A percentile compares a stretch with the other conserved stretches of the same genome.
Evolutionary conservation across 805 yeast species (phyloP).

Genomic region (Ogataea henricii): DNA sequence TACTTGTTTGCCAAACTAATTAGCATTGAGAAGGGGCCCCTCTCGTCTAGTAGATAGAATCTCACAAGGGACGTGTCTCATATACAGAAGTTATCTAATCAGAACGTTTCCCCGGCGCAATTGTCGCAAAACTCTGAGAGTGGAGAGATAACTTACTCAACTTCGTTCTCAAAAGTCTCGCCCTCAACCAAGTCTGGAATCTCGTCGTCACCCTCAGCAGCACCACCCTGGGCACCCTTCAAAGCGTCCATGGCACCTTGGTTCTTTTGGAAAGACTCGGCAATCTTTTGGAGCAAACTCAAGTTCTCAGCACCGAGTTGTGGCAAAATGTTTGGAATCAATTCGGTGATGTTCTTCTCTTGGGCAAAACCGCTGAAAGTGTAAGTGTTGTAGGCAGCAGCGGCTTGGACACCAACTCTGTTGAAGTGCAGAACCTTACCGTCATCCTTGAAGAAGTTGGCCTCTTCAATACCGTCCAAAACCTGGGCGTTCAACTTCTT

Average conservation of each 20-base stretch:
- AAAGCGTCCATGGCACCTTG: conserved; percentile 41
- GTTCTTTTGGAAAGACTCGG: conserved; percentile 77
- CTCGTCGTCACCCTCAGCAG: conserved; percentile 62
- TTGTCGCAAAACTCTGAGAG: not conserved
- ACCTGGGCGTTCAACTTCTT: conserved; percentile 88
- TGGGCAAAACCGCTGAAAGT: conserved; percentile 95
- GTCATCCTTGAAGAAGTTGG: conserved; percentile 95
- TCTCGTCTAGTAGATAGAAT: conserved; percentile 5
- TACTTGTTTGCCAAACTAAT: too few relatives aligned
- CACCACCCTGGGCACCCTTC: conserved; percentile 38
- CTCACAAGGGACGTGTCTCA: not conserved
- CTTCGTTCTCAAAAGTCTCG: conserved; percentile 75
- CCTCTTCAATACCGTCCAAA: conserved; percentile 90
- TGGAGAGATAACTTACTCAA: conserved; percentile 26
- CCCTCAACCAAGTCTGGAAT: conserved; percentile 85
- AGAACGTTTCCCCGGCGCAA: conserved; percentile 6
- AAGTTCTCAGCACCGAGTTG: conserved; percentile 96
- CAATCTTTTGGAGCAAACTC: conserved; percentile 83
- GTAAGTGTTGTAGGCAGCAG: conserved; percentile 86
- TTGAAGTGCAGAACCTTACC: conserved; percentile 95
- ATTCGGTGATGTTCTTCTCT: conserved; percentile 87
- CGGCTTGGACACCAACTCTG: conserved; percentile 94
- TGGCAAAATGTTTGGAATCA: conserved; percentile 91
- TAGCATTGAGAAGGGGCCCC: conserved; percentile 5
- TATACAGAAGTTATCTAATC: conserved; percentile 7